phyloP scores from a whole-genome alignment of 768 basidiomycete genomes.

The Auricularia auricula-judae region DNA sequence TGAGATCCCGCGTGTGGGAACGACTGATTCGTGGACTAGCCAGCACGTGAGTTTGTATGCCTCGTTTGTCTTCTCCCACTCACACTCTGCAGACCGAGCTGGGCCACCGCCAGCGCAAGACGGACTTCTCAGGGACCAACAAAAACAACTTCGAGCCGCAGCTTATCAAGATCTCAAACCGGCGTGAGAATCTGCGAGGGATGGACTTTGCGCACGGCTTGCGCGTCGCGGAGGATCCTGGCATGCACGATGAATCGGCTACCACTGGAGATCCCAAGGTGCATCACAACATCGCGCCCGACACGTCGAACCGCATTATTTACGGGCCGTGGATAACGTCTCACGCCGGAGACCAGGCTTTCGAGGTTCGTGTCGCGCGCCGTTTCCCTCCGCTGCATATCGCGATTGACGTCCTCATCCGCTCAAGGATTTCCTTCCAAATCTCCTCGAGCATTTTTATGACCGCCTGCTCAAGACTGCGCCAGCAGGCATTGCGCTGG shows the following conservation, averaged over 20 bases:
- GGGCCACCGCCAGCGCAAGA: not conserved
- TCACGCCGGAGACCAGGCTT: not conserved
- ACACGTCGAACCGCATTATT: not conserved
- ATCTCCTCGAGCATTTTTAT: slow-evolving; percentile 15
- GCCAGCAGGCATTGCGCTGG: slow-evolving; percentile 14
- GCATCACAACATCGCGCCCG: not conserved
- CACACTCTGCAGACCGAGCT: slow-evolving; percentile 3
- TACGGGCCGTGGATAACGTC: not conserved
- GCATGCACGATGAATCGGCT: not conserved
- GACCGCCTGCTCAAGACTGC: slow-evolving; percentile 7
- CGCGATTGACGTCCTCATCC: not conserved
- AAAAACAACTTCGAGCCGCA: not conserved
- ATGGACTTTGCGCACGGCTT: not conserved
- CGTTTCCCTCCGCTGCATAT: not conserved
- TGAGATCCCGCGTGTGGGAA: slow-evolving; percentile 18
- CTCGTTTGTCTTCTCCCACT: not conserved
- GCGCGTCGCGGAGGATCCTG: too few species aligned
- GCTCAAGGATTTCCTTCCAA: slow-evolving; percentile 10
- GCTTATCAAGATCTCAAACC: not conserved
- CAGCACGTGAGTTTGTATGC: too few species aligned
- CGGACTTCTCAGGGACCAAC: not conserved
- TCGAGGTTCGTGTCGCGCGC: not conserved
- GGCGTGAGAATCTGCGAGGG: not conserved
- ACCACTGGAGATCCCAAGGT: not conserved
- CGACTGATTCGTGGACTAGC: slow-evolving; percentile 16